Evolutionary conservation across 331 rosid genomes (phyloP), one percentile per base, ranked within the genome.

Genomic region (Rosa hybrid): DNA sequence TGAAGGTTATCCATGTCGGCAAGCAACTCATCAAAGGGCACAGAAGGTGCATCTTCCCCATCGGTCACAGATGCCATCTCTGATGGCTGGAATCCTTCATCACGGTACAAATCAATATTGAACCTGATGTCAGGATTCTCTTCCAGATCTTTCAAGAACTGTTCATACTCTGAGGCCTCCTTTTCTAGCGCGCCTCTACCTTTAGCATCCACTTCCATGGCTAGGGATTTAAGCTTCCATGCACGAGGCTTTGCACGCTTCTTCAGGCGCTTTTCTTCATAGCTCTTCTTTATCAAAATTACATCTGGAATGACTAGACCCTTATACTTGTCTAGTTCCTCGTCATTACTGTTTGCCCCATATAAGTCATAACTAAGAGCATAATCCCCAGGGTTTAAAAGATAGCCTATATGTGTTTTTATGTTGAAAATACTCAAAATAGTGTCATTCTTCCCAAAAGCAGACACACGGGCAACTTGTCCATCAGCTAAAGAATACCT

Each of bases 331-430:
- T 90, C 93, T 65, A 92, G 77, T 44, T 90, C 97, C 56, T 82
- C 79, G 54, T 89, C 91, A 81, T 89, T 86, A 80, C 56, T 75
- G 71, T 88, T 91, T 34, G 90, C 86, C 44, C 69, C 81, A 20
- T 86, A 88, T 2, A 91, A 59, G 70, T 93, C 98, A 77, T 87
- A 93, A 69, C 98, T 93, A 80, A 93, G 88, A 71, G 94, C 98
- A 81, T 85, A 77, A 85, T 93, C 98, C 48, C 95, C 97, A 2
- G 91, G 92, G 78, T 53, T 90, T 44, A 93, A 79, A 64, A 90
- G 81, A 89, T 90, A 90, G 62, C 97, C 98, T 20, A 90, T 80
- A 90, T 94, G 97, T 12, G 95, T 94, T 83, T 51, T 91, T 77
- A 90, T 82, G 78, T 51, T 62, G 87, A 94, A 94, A 57, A 27